These are phyloP conservation scores for Pezicula carpinea DNA, from an alignment of 2,329 filamentous ascomycete species.

Conservation along the genomic window DNA sequence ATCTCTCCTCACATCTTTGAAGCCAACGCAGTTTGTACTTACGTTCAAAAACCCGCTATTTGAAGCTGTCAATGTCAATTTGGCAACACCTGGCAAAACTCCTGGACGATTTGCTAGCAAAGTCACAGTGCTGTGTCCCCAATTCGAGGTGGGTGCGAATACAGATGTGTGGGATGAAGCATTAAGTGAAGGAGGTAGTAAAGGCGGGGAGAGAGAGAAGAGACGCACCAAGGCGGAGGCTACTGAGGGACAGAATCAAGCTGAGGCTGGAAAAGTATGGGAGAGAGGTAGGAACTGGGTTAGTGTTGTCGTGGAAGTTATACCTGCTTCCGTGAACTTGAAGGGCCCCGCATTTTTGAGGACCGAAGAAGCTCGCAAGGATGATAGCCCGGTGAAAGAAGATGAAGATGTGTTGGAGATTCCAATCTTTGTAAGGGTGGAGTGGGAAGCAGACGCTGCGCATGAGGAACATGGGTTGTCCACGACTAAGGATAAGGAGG, in stretches of 20 bases:
- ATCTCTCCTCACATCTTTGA: constrained; percentile 30
- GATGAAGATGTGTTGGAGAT: constrained; percentile 73
- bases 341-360: constrained; percentile 18
- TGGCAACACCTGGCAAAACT: constrained; percentile 77
- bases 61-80: constrained; percentile 78
- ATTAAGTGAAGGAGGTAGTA: constrained; percentile 39
- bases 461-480: constrained; percentile 47
- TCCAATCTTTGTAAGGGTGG: constrained; percentile 85
- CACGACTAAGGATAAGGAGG: constrained; percentile 48
- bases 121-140: constrained; percentile 88
- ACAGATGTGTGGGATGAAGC: constrained; percentile 94
- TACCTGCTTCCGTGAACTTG: constrained; percentile 52
- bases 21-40: constrained; percentile 73
- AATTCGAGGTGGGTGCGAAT: constrained; percentile 92
- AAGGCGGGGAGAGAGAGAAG: constrained; percentile 37
- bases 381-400: constrained; percentile 45
- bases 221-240: constrained; percentile 25
- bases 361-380: constrained; percentile 24
- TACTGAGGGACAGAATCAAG: constrained; percentile 43
- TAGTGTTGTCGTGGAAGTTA: constrained; percentile 85
- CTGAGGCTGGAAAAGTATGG: constrained; percentile 94
- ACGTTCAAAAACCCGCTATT: constrained; percentile 94
- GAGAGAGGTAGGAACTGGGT: constrained; percentile 93
- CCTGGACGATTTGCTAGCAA: constrained; percentile 72
- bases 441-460: constrained; percentile 73